Evolutionary conservation across 108 stramenopile genomes (phyloP).

Genomic region (Stephanodiscus triporus): DNA sequence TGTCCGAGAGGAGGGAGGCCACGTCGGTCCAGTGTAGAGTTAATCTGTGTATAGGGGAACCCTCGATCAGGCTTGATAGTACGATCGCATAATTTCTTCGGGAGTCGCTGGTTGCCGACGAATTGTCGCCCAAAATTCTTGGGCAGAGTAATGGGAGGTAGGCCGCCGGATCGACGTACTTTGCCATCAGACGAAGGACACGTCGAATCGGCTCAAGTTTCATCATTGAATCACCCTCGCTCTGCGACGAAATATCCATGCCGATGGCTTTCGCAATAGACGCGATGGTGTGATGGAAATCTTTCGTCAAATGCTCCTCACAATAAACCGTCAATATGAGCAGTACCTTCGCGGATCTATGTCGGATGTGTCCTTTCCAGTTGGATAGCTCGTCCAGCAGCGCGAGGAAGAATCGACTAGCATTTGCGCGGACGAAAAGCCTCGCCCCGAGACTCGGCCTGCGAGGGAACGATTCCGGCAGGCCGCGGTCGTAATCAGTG

Average conservation of each 20-base stretch:
- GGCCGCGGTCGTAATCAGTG: constrained; percentile 50
- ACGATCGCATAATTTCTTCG: constrained; percentile 25
- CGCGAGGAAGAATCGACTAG: constrained; percentile 67
- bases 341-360: constrained; percentile 47
- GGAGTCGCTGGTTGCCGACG: constrained; percentile 29
- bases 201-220: constrained; percentile 21
- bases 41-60: constrained; percentile 28
- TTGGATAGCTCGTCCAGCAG: constrained; percentile 70
- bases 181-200: constrained; percentile 42
- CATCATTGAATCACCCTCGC: constrained; percentile 2
- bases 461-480: constrained; percentile 63
- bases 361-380: constrained; percentile 52
- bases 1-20: constrained; percentile 17
- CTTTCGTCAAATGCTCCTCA: constrained; percentile 66
- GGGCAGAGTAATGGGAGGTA: constrained; percentile 36
- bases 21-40: constrained; percentile 35
- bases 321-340: constrained; percentile 52
- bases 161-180: constrained; percentile 40
- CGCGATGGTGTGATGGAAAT: constrained; percentile 44
- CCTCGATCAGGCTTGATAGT: constrained; percentile 32
- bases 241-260: constrained; percentile 8
- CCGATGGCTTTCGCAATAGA: constrained; percentile 45
- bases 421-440: constrained; percentile 69
- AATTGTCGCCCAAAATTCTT: constrained; percentile 35
- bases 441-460: constrained; percentile 77